Conservation (phyloP, 352 stramenopile species). For the Phytophthora foliorum region DNA sequence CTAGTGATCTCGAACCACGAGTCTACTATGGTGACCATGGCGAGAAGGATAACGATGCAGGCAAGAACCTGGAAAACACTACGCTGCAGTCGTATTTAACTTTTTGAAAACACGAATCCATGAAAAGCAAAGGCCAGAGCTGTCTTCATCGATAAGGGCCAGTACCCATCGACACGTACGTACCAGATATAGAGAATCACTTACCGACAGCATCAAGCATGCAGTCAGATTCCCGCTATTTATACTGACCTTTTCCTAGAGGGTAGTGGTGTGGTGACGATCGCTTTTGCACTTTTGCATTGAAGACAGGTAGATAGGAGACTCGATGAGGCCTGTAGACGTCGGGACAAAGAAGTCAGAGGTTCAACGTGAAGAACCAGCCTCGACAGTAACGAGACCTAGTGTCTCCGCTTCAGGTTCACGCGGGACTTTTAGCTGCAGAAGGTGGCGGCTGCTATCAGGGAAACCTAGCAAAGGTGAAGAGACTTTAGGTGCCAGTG, state of each 20-base stretch:
- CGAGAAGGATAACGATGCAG: slow-evolving; percentile 5
- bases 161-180: too few relatives aligned
- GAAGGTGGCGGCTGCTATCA: slow-evolving; percentile 49
- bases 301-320: neutral
- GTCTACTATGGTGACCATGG: neutral
- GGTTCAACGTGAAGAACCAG: slow-evolving; percentile 24
- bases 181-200: slow-evolving; percentile 15
- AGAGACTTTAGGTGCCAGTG: neutral
- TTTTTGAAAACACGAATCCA: slow-evolving; percentile 40
- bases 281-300: neutral
- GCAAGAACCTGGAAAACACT: slow-evolving; percentile 20
- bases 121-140: neutral
- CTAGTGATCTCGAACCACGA: slow-evolving; percentile 8
- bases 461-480: slow-evolving; percentile 30
- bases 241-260: slow-evolving; percentile 22
- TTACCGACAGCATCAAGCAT: neutral
- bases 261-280: neutral
- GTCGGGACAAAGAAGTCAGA: slow-evolving; percentile 28
- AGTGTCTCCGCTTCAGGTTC: slow-evolving; percentile 30
- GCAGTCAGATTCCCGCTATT: slow-evolving; percentile 15
- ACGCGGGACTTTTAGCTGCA: slow-evolving; percentile 52
- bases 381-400: slow-evolving; percentile 7
- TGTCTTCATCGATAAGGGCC: neutral
- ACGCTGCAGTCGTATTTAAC: slow-evolving; percentile 44
- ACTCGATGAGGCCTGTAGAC: slow-evolving; percentile 16